Base-by-base conservation (phyloP, 2,329 filamentous ascomycete genomes). In the Colletotrichum spinosum region DNA sequence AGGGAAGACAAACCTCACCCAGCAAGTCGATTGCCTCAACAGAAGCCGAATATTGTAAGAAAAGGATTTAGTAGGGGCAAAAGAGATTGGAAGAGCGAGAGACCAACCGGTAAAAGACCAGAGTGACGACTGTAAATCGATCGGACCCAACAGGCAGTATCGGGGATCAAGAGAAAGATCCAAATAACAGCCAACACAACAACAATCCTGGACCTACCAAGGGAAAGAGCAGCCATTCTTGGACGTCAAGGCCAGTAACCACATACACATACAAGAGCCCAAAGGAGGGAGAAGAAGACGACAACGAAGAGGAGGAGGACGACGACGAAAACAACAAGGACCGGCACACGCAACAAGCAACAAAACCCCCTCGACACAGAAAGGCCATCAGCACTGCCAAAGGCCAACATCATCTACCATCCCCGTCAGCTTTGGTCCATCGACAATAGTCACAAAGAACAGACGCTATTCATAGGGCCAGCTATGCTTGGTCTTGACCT, bases 391-490 rank as follows among this genome's bases (percentile, higher is more conserved):
- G 17, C 35, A 65, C 34, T 17, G 15, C 34, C 38, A 45, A n/a
- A 62, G 15, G n/a, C 17, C n/a, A 15, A 6, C 57, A 37, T 11
- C 44, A 51, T 9, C 25, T 42, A 15, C 17, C 37, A 13, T 52
- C 51, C 15, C 50, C 35, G 35, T 45, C 39, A 10, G 46, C 37
- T 15, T 35, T 17, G 17, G 17, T 17, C 17, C 17, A 17, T 17
- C 51, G n/a, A 33, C 39, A 37, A 35, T 34, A 53, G 37, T 49
- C 39, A 62, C 17, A 55, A 51, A 37, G 50, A 50, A 53, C 34
- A 25, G n/a, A 48, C 37, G 41, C 63, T 63, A 66, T 63, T 63
- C 58, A 66, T 63, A 62, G 58, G 57, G 37, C 52, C 48, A 53
- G 41, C 15, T 34, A 54, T 44, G 42, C 58, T 53, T 57, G 53